Percentiles rank a stretch among this genome's conserved stretches.
phyloP scores from a whole-genome alignment of 352 stramenopile genomes.

The Globisporangium camurandrum region DNA sequence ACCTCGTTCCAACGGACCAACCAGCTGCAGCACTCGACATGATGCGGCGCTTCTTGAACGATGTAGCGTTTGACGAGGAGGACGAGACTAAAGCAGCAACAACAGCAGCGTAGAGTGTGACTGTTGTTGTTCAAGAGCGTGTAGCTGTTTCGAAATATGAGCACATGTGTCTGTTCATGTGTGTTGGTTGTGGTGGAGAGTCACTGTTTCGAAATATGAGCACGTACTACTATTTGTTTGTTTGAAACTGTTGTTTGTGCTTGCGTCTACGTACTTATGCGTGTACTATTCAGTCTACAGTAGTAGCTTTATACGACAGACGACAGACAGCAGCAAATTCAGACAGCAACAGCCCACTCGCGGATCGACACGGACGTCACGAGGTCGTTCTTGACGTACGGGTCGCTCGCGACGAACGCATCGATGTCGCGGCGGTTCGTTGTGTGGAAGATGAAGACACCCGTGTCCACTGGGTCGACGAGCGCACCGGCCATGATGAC shows the following conservation, averaged over 20 bases:
- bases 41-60: conserved; percentile 69
- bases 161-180: too few relatives aligned
- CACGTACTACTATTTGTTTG: too few relatives aligned
- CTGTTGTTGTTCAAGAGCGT: conserved; percentile 1
- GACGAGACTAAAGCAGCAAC: too few relatives aligned
- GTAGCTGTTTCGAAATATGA: too few relatives aligned
- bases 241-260: too few relatives aligned
- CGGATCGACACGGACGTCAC: conserved; percentile 59
- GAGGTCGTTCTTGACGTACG: conserved; percentile 70
- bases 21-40: conserved; percentile 68
- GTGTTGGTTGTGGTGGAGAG: too few relatives aligned
- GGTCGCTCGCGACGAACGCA: conserved; percentile 55
- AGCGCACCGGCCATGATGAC: conserved; percentile 69
- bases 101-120: not conserved
- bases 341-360: conserved; percentile 54
- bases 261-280: too few relatives aligned
- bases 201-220: too few relatives aligned
- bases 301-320: too few relatives aligned
- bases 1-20: conserved; percentile 66
- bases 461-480: conserved; percentile 49
- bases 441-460: conserved; percentile 59
- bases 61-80: conserved; percentile 39
- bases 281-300: too few relatives aligned
- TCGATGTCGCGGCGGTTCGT: conserved; percentile 47
- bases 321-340: too few relatives aligned